A percentile compares a stretch with the other conserved stretches of the same genome.
Evolutionary conservation across 345 rosid genomes (phyloP).

Genomic region (Dipteronia sinensis): DNA sequence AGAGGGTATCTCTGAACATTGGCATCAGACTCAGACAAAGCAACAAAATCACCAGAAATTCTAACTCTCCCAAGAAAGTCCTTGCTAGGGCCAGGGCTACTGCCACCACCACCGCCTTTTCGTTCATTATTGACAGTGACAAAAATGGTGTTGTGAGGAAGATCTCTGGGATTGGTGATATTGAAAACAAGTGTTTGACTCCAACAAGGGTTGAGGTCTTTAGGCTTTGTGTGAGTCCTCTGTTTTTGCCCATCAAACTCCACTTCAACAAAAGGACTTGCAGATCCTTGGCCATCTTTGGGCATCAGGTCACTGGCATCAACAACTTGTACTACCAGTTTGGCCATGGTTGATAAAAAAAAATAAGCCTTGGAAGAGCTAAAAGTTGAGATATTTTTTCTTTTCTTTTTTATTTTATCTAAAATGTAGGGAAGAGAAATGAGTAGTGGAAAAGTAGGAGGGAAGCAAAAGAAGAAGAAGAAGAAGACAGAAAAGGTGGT

Average conservation of each 20-base stretch:
- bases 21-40: constrained; percentile 62
- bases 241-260: constrained; percentile 57
- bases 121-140: constrained; percentile 62
- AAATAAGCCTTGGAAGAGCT: neutral
- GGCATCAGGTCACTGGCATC: constrained; percentile 83
- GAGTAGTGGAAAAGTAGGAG: constrained; percentile 25
- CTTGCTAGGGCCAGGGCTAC: constrained; percentile 37
- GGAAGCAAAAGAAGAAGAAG: constrained; percentile 13
- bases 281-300: constrained; percentile 82
- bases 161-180: constrained; percentile 38
- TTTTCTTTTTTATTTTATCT: neutral
- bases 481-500: constrained; percentile 26
- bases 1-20: constrained; percentile 71
- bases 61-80: constrained; percentile 82
- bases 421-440: constrained; percentile 14
- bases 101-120: constrained; percentile 33
- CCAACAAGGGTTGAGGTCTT: constrained; percentile 81
- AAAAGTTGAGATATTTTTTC: neutral
- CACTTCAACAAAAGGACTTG: constrained; percentile 73
- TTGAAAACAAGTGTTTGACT: constrained; percentile 65
- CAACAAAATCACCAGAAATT: constrained; percentile 65
- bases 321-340: constrained; percentile 69
- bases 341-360: constrained; percentile 45
- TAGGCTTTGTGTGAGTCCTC: constrained; percentile 61
- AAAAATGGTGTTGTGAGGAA: constrained; percentile 50